Percentiles rank a stretch among this genome's conserved stretches.
Evolutionary conservation across 768 basidiomycete genomes (phyloP).

Genomic region (Mycena indigotica): DNA sequence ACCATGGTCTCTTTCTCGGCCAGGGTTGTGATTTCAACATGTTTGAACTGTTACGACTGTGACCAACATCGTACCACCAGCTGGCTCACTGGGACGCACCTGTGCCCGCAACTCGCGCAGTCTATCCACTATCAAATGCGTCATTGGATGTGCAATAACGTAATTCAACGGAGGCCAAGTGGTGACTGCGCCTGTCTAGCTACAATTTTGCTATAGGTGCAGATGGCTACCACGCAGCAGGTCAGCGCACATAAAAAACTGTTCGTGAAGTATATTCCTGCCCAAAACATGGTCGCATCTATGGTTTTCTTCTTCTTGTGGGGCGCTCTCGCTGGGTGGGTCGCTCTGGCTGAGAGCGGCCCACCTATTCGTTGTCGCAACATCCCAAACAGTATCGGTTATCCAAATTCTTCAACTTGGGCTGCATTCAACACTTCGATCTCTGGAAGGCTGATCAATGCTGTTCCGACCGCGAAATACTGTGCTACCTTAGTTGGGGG

Average conservation of each 20-base stretch:
- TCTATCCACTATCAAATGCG: too few species aligned
- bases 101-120: too few species aligned
- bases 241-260: background rate
- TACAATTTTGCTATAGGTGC: background rate
- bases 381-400: constrained; percentile 13
- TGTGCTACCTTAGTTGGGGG: constrained; percentile 12
- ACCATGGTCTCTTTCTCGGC: too few species aligned
- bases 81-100: too few species aligned
- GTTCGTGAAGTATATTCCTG: background rate
- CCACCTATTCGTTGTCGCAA: constrained; percentile 7
- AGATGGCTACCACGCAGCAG: background rate
- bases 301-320: background rate
- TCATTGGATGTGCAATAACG: too few species aligned
- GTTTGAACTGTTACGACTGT: too few species aligned
- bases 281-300: background rate
- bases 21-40: too few species aligned
- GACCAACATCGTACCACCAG: too few species aligned
- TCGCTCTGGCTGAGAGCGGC: background rate
- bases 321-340: too few species aligned
- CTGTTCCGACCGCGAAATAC: constrained; percentile 15
- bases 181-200: background rate
- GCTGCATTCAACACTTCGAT: constrained; percentile 4
- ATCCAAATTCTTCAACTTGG: constrained; percentile 9
- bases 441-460: constrained; percentile 15
- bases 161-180: too few species aligned